Conservation (phyloP, 2,329 filamentous ascomycete genomes). For the Chrysoporthe puriensis region DNA sequence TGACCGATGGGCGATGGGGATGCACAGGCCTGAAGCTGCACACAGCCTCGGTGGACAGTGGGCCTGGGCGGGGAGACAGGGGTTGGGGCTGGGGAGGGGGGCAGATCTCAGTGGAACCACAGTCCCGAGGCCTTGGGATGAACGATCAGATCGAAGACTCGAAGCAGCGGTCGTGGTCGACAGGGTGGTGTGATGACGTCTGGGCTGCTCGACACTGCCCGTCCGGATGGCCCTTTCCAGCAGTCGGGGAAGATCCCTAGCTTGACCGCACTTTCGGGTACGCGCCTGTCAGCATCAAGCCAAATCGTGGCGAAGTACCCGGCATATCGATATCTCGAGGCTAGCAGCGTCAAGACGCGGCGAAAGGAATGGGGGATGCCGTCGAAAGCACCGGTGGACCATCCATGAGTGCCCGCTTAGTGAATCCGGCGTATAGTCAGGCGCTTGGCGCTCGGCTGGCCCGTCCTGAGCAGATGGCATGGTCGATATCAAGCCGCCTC, state of each 20-base stretch:
- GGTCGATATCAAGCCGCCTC: background rate
- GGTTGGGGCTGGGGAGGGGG: background rate
- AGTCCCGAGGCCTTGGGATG: background rate
- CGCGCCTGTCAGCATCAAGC: background rate
- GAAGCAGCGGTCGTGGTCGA: background rate
- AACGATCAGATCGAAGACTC: slow-evolving; percentile 4
- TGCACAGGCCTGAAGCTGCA: background rate
- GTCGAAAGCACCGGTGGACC: background rate
- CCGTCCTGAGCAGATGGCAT: background rate
- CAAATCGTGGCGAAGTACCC: slow-evolving; percentile 1
- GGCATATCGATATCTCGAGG: background rate
- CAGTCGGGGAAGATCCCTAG: background rate
- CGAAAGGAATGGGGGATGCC: background rate
- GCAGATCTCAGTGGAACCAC: background rate
- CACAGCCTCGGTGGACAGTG: slow-evolving; percentile 2
- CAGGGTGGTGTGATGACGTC: slow-evolving; percentile 9
- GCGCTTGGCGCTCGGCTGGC: background rate
- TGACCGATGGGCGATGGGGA: background rate
- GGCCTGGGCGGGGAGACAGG: background rate
- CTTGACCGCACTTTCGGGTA: background rate
- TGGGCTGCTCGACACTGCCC: background rate
- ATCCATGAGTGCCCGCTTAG: background rate
- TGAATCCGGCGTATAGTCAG: background rate
- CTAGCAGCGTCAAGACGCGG: background rate
- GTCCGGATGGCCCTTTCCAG: background rate